Base-by-base conservation (phyloP, 257 asterid genomes). In the Linderniella brevidens region DNA sequence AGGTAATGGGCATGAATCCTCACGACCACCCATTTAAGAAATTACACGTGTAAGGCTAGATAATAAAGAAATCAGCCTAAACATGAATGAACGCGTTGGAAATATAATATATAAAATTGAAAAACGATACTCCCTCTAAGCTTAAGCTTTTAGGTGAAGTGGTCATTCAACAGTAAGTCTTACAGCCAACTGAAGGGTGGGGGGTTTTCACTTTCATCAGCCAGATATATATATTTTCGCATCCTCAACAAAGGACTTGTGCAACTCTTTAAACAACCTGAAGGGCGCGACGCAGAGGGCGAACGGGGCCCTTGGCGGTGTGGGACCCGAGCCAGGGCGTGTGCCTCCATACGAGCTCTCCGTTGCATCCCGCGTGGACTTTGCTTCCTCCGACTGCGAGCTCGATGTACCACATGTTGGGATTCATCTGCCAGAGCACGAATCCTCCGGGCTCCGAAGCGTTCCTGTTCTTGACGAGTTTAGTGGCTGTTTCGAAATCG, bases 291-390 rank as follows among this genome's bases (percentile, higher is more conserved):
- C 97, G 93, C 12, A 87, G 61, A 9, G 97, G 93, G 52, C 97
- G 41, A 52, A 80, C 93, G 0, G 97, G 95, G 0, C 97, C 95
- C 67, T 77, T 82, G 0, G 95, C 93, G 1, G 95, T 54, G 62
- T 86, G 97, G 0, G 92, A 93, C 9, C 97, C 97, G 38, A 87
- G 95, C 97, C 97, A 87, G 0, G 95, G 93, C 0, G 97, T 87
- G 64, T 87, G 97, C 63, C 95, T 65, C 97, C 97, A 87, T 0
- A 87, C 95, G 1, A 87, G 77, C 68, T 82, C 83, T 46, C 97
- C 95, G 32, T 87, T 87, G 64, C 97, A 87, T 18, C 97, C 95
- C 0, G 97, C 97, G 13, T 76, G 95, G 36, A 82, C 94, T 58
- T 86, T 86, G 72, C 94, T 82, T 18, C 94, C 94, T 16, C 93